Percentiles rank a stretch among this genome's conserved stretches.
Evolutionary conservation across 345 rosid genomes (phyloP).

Genomic region (Eucalyptus sp.): DNA sequence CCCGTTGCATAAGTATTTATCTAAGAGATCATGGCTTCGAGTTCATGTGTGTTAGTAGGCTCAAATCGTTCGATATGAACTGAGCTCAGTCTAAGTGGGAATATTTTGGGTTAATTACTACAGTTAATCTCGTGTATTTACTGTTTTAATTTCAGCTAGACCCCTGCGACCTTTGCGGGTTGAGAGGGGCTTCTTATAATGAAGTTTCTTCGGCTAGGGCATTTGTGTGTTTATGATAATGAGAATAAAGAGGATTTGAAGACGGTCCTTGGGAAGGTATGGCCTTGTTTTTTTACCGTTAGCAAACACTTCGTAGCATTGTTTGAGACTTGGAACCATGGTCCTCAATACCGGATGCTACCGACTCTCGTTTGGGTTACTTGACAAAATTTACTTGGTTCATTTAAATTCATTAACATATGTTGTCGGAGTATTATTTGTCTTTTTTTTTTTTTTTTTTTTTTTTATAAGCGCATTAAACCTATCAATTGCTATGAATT

Average conservation of each 20-base stretch:
- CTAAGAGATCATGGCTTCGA: not conserved
- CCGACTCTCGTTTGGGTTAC: too few species aligned
- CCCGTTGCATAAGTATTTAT: not conserved
- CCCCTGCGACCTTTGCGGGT: not conserved
- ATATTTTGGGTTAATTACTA: not conserved
- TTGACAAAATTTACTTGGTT: too few species aligned
- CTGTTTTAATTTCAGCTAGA: not conserved
- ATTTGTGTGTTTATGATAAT: not conserved
- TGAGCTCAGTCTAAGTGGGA: not conserved
- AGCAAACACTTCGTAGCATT: not conserved
- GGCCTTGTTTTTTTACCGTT: not conserved
- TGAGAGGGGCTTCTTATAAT: not conserved
- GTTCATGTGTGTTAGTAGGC: not conserved
- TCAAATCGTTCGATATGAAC: not conserved
- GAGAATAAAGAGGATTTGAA: not conserved
- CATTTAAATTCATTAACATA: too few species aligned
- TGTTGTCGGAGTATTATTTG: too few species aligned
- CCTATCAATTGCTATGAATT: too few species aligned
- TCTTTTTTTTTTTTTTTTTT: too few species aligned
- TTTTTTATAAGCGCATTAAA: too few species aligned
- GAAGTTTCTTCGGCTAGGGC: not conserved
- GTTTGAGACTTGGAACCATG: too few species aligned
- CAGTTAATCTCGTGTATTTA: not conserved
- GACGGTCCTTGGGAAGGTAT: not conserved
- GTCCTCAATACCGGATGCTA: too few species aligned